Evolutionary conservation across 345 rosid species (phyloP), one percentile per base, ranked within the genome.

Genomic region (Firmiana major): DNA sequence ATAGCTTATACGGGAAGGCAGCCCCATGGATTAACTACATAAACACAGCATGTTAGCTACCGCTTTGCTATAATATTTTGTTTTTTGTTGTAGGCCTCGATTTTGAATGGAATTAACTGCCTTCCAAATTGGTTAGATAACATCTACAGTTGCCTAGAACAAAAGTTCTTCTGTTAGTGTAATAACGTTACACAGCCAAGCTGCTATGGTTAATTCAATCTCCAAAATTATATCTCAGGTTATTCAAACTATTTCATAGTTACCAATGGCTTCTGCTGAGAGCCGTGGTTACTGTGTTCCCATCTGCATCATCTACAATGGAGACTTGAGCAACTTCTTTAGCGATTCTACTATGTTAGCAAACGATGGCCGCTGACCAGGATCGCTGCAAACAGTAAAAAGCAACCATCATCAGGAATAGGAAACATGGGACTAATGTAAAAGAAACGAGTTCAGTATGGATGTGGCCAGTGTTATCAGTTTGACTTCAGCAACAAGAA

Each of bases 251-350:
- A 19, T 63, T 42, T 49, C 16, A 31, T 26, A 45, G 54, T 19
- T 19, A 7, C 3, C 24, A 71, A 51, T 51, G 60, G 45, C 45
- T n/a, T 42, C 64, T 1, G 55, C 36, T 46, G 38, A 46, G 13
- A 26, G 42, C 17, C 58, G 17, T 2, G 5, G 3, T 42, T 24
- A 60, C 68, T 45, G 59, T 1, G 15, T 85, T 22, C 89, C 93
- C 90, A 90, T 90, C 81, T 88, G 88, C 71, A 90, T 88, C 80
- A 84, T 73, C 84, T 86, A 88, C 64, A 81, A 78, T 5, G 97
- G 96, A 63, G 99, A 92, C 78, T 95, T 95, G 63, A 92, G 82
- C 84, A 93, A 81, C 85, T 89, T 90, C 91, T 95, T 95, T 73
- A 95, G 80, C 9, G 91, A 79, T 22, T 85, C 86, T 1, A 95